A percentile compares a stretch with the other conserved stretches of the same genome.
phyloP scores from a whole-genome alignment of 1,284 basidiomycete genomes.

The Boletus sp. region DNA sequence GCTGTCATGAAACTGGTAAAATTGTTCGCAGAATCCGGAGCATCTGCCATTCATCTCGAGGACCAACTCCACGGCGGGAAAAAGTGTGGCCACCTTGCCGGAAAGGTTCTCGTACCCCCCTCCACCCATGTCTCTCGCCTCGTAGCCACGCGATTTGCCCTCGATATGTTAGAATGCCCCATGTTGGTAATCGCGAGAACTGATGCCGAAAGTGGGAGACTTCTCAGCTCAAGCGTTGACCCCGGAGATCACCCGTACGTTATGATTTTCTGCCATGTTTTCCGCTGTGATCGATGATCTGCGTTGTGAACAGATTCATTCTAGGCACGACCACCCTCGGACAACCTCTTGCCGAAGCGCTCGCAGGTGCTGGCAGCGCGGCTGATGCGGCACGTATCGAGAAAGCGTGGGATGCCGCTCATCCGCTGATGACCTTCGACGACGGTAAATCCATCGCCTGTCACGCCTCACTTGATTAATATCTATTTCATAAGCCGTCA shows the following conservation, averaged over 20 bases:
- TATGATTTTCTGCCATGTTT: constrained; percentile 36
- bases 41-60: constrained; percentile 88
- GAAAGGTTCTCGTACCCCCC: constrained; percentile 90
- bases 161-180: constrained; percentile 85
- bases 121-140: constrained; percentile 86
- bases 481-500: constrained; percentile 54
- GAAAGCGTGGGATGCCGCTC: constrained; percentile 73
- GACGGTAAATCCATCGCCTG: constrained; percentile 56
- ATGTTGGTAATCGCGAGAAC: constrained; percentile 92
- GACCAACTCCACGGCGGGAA: constrained; percentile 93
- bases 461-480: constrained; percentile 8
- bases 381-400: constrained; percentile 79
- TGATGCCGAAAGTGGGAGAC: constrained; percentile 88
- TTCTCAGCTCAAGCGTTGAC: constrained; percentile 86
- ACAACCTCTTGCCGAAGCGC: constrained; percentile 73
- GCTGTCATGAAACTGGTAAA: constrained; percentile 97
- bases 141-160: constrained; percentile 83
- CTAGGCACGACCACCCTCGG: constrained; percentile 65
- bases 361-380: constrained; percentile 73
- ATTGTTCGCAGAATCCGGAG: constrained; percentile 91
- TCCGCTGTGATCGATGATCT: constrained; percentile 14
- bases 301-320: constrained; percentile 60
- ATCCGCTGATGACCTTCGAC: constrained; percentile 82
- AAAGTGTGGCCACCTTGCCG: constrained; percentile 94
- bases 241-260: constrained; percentile 56